phyloP scores from a whole-genome alignment of 768 basidiomycete genomes.

The Chalciporus piperatus region DNA sequence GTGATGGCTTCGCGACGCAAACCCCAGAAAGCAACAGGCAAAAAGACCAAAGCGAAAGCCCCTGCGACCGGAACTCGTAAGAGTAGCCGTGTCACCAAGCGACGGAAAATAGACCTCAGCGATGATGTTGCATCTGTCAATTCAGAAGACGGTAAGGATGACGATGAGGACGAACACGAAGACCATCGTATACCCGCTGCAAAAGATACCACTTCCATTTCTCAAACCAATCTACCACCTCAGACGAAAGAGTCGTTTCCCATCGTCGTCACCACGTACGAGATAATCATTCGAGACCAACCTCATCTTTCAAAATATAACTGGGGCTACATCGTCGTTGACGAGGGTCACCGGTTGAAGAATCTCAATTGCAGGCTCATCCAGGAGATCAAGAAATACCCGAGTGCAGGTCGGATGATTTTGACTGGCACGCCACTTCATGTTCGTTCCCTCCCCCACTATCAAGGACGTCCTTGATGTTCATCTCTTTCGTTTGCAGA shows the following conservation, averaged over 20 bases:
- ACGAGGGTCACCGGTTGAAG: constrained; percentile 94
- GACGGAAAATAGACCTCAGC: constrained; percentile 16
- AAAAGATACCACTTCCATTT: constrained; percentile 14
- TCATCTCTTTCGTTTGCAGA: constrained; percentile 47
- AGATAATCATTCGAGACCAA: constrained; percentile 87
- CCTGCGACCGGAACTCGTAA: constrained; percentile 11
- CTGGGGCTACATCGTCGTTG: constrained; percentile 94
- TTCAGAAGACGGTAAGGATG: constrained; percentile 14
- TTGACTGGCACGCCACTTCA: constrained; percentile 96
- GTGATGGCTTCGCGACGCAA: constrained; percentile 22
- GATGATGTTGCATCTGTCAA: not conserved
- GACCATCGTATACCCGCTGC: constrained; percentile 18
- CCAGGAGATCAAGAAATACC: constrained; percentile 84
- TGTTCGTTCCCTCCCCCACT: constrained; percentile 43
- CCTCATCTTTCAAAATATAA: constrained; percentile 59
- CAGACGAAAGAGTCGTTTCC: constrained; percentile 52
- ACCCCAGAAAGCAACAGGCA: constrained; percentile 18
- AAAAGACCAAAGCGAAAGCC: constrained; percentile 8
- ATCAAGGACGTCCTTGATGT: not conserved
- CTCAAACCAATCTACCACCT: not conserved
- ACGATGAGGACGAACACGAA: constrained; percentile 14
- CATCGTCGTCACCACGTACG: constrained; percentile 87
- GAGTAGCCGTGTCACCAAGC: constrained; percentile 13
- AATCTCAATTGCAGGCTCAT: constrained; percentile 92
- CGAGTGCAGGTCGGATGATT: constrained; percentile 84